Conservation (phyloP, 2,329 filamentous ascomycete genomes). For the Hymenoscyphus albidus region DNA sequence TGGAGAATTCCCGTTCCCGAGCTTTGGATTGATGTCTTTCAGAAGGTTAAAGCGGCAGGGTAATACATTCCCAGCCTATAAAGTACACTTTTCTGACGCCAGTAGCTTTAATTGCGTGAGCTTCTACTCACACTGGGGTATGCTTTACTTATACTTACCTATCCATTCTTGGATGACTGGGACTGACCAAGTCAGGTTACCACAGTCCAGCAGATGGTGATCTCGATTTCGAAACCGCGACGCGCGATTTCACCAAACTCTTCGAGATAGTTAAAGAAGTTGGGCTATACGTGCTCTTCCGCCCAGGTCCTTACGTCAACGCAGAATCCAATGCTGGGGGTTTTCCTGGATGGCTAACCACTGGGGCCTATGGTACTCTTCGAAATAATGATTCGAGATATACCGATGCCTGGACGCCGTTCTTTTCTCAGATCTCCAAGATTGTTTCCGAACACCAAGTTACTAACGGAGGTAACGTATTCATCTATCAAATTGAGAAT, state of each 20-base stretch:
- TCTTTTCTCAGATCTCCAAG: slow-evolving; percentile 47
- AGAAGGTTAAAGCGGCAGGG: slow-evolving; percentile 77
- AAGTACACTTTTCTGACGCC: slow-evolving; percentile 6
- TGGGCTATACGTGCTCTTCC: slow-evolving; percentile 70
- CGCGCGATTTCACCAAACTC: slow-evolving; percentile 59
- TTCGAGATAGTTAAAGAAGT: slow-evolving; percentile 69
- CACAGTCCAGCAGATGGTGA: slow-evolving; percentile 60
- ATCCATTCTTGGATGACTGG: background rate
- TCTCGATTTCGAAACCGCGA: slow-evolving; percentile 60
- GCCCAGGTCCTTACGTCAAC: slow-evolving; percentile 65
- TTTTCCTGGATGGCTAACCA: slow-evolving; percentile 59
- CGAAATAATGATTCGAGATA: slow-evolving; percentile 51
- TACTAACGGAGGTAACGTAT: slow-evolving; percentile 54
- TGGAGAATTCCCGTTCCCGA: slow-evolving; percentile 55
- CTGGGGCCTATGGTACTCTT: slow-evolving; percentile 52
- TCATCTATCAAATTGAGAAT: slow-evolving; percentile 57
- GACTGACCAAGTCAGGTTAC: slow-evolving; percentile 34
- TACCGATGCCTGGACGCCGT: slow-evolving; percentile 51
- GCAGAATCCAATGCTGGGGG: slow-evolving; percentile 61
- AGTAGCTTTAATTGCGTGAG: slow-evolving; percentile 67
- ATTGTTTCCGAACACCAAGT: slow-evolving; percentile 50
- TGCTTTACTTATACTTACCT: slow-evolving; percentile 44
- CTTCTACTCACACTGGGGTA: slow-evolving; percentile 78
- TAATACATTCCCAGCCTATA: slow-evolving; percentile 9
- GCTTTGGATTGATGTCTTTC: slow-evolving; percentile 68